These are phyloP conservation scores for Reticulascus tulasneorum DNA, from an alignment of 2,329 filamentous ascomycete species.

Conservation along the genomic window DNA sequence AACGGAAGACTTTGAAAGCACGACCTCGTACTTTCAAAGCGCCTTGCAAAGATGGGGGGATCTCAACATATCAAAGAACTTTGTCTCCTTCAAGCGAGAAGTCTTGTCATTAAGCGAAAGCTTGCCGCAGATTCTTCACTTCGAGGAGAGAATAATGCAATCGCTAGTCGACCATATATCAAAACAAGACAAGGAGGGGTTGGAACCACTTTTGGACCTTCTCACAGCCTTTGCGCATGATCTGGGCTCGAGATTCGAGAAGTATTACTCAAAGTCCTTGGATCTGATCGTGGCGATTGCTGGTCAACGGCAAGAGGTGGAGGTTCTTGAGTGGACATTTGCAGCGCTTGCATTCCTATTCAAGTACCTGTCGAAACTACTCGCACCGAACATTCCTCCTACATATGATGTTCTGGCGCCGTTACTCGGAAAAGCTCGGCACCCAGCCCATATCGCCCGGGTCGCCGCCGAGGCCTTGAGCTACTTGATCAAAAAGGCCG, in stretches of 20 bases:
- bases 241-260: slow-evolving; percentile 80
- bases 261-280: slow-evolving; percentile 75
- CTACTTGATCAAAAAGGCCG: slow-evolving; percentile 88
- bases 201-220: slow-evolving; percentile 86
- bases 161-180: slow-evolving; percentile 72
- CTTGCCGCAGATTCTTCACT: slow-evolving; percentile 86
- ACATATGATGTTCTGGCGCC: slow-evolving; percentile 80
- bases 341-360: slow-evolving; percentile 91
- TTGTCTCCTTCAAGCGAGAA: slow-evolving; percentile 71
- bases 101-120: slow-evolving; percentile 79
- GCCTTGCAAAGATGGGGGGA: slow-evolving; percentile 87
- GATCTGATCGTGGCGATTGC: slow-evolving; percentile 74
- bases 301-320: slow-evolving; percentile 70
- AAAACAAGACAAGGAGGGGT: slow-evolving; percentile 69
- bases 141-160: slow-evolving; percentile 80
- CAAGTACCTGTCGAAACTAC: slow-evolving; percentile 87
- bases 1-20: slow-evolving; percentile 68
- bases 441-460: slow-evolving; percentile 81
- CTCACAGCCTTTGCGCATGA: slow-evolving; percentile 94
- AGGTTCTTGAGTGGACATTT: slow-evolving; percentile 98
- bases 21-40: slow-evolving; percentile 82
- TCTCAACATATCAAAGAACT: slow-evolving; percentile 81
- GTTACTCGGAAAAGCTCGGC: slow-evolving; percentile 75
- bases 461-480: slow-evolving; percentile 95
- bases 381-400: slow-evolving; percentile 81